Conservation (phyloP, 1,139 yeast species). For the Wickerhamomyces sp. region DNA sequence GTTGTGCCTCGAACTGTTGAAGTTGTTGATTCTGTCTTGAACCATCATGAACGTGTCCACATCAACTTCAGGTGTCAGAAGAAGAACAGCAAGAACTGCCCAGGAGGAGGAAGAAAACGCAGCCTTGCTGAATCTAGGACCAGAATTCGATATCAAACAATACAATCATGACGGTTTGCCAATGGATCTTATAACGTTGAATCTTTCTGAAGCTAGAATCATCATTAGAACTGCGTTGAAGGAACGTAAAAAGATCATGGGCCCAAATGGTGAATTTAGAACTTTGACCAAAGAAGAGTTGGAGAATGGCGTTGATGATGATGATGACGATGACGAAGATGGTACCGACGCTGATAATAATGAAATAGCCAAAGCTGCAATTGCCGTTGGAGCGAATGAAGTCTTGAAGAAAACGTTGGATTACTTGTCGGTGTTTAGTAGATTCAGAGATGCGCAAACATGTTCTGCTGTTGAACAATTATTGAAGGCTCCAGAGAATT, state of each 20-base stretch:
- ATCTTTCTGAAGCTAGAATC: conserved; percentile 83
- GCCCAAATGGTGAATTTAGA: conserved; percentile 31
- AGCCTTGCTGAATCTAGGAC: conserved; percentile 78
- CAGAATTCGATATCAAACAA: conserved; percentile 83
- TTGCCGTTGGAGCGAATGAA: conserved; percentile 57
- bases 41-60: conserved; percentile 82
- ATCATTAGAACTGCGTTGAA: conserved; percentile 86
- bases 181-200: conserved; percentile 76
- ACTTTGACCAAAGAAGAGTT: conserved; percentile 17
- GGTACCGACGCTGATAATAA: conserved; percentile 44
- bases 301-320: conserved; percentile 34
- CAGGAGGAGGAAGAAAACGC: conserved; percentile 89
- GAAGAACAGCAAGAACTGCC: conserved; percentile 63
- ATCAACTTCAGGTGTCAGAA: conserved; percentile 78
- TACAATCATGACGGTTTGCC: conserved; percentile 75
- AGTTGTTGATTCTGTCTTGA: background rate
- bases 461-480: conserved; percentile 91
- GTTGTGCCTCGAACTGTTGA: background rate
- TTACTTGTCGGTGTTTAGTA: conserved; percentile 76
- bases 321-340: conserved; percentile 28
- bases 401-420: conserved; percentile 90
- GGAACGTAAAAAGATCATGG: conserved; percentile 61
- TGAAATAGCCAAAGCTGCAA: conserved; percentile 61
- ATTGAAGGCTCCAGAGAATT: conserved; percentile 52
- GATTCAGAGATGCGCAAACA: conserved; percentile 89